Evolutionary conservation across 495 filamentous ascomycete genomes (phyloP), one percentile per base, ranked within the genome.

Genomic region (Aspergillus homomorphus): DNA sequence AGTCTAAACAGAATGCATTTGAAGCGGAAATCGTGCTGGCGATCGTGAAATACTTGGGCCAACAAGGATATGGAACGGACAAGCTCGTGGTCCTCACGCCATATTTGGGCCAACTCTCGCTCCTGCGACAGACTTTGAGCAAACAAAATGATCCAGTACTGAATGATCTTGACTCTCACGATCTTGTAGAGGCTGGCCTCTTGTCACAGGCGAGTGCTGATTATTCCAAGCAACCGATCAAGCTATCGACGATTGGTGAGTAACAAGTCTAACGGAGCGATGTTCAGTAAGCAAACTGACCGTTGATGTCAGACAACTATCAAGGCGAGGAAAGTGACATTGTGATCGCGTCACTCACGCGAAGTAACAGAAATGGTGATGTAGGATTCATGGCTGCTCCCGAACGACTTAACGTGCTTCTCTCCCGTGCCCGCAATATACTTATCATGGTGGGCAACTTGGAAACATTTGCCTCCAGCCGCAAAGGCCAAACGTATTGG

Each of bases 291-390:
- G n/a, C n/a, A n/a, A n/a, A n/a, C n/a, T n/a, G n/a, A n/a, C n/a
- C n/a, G n/a, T n/a, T n/a, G n/a, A n/a, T n/a, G n/a, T n/a, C 45
- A 87, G 88, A 92, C 63, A 92, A 92, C 56, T 93, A 87, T 58
- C 89, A 92, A 67, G 89, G 89, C 3, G 89, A 93, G 61, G 89
- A 93, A 57, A 87, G 83, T 50, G 82, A 91, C 6, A 88, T 91
- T 23, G 87, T 92, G 1, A 77, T 93, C 33, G 84, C 70, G 0
- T 83, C 81, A 0, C 67, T 92, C 5, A 90, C 87, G 0, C 74
- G 89, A 12, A 87, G 87, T 65, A 93, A 92, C 61, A 58, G 69
- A 1, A 54, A 57, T 0, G 76, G 81, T 0, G 86, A 90, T 41
- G 88, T 91, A 38, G 89, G 89, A 0, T 93, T 93, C 69, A 89